Evolutionary conservation across 1,284 basidiomycete genomes (phyloP), one percentile per base, ranked within the genome.

Genomic region (Wolfiporia cocos): DNA sequence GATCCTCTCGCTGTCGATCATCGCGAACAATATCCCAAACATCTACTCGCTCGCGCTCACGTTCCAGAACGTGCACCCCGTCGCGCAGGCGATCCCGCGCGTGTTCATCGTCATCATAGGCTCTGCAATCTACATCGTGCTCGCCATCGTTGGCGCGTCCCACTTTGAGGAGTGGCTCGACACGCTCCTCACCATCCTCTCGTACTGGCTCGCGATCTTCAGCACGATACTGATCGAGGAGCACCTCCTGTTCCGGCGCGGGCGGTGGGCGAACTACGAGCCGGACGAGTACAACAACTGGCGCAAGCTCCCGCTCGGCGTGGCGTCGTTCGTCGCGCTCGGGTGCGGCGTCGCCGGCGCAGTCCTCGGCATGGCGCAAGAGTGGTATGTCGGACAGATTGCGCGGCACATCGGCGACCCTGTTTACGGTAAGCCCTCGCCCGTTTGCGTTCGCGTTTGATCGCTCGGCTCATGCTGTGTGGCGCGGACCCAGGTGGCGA

Each of bases 151-250:
- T 21, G 65, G 66, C 26, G 62, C 62, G 28, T 49, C 49, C 47
- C 52, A 55, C 46, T 66, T 67, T 54, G 56, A 65, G 42, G 39
- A 46, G 14, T 57, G 55, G 43, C 60, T 67, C 36, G 59, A 64
- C 48, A 58, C 53, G 18, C 53, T 64, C 18, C 53, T 64, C 34
- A 52, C 60, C 17, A 46, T 60, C 34, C 50, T 62, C 19, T 49
- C 47, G 31, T 63, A 65, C 49, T 64, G 62, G 62, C 56, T 63
- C 46, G 58, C 57, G 17, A 61, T 65, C 44, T 66, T 60, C 53
- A 46, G 48, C 14, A 49, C 48, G 12, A 58, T 66, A 34, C 44
- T 66, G 15, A 29, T 61, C 29, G 53, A 59, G 39, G 65, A 67
- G 49, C 64, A 66, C 50, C 51, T 56, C 43, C 56, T 67, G 44